phyloP scores from a whole-genome alignment of 2,329 filamentous ascomycete genomes.

The Elsinoe necatrix region DNA sequence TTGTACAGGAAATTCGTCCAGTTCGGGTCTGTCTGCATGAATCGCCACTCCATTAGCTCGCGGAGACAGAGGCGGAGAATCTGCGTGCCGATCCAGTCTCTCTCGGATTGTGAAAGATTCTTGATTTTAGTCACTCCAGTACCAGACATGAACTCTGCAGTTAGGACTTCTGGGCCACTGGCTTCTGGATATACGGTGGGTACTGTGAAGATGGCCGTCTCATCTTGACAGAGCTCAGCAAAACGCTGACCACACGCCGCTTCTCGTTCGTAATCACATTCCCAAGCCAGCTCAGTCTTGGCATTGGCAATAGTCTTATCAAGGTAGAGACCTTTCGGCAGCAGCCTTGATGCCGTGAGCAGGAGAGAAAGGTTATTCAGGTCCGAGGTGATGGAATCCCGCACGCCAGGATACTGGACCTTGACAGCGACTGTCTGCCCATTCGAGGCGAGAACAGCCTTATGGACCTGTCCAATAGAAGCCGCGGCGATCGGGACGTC shows the following conservation, averaged over 20 bases:
- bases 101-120: slow-evolving; percentile 69
- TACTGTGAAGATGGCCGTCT: slow-evolving; percentile 66
- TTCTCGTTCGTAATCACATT: slow-evolving; percentile 91
- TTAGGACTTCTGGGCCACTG: slow-evolving; percentile 77
- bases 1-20: slow-evolving; percentile 99
- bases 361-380: slow-evolving; percentile 87
- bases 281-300: slow-evolving; percentile 84
- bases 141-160: slow-evolving; percentile 86
- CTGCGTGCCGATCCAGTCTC: slow-evolving; percentile 93
- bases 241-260: slow-evolving; percentile 73
- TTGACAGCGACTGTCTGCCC: slow-evolving; percentile 82
- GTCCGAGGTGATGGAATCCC: slow-evolving; percentile 92
- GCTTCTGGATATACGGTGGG: slow-evolving; percentile 71
- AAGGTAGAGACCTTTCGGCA: slow-evolving; percentile 86
- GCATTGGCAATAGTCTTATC: slow-evolving; percentile 98
- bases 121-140: slow-evolving; percentile 70
- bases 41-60: slow-evolving; percentile 88
- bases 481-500: slow-evolving; percentile 90
- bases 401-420: slow-evolving; percentile 93
- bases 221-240: slow-evolving; percentile 63
- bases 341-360: slow-evolving; percentile 77
- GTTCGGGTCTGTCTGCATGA: slow-evolving; percentile 99
- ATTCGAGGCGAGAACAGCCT: slow-evolving; percentile 66
- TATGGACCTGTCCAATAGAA: slow-evolving; percentile 94
- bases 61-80: slow-evolving; percentile 84